Evolutionary conservation across 1,139 yeast genomes (phyloP), one percentile per base, ranked within the genome.

Genomic region (Geotrichum cucujoidarum): DNA sequence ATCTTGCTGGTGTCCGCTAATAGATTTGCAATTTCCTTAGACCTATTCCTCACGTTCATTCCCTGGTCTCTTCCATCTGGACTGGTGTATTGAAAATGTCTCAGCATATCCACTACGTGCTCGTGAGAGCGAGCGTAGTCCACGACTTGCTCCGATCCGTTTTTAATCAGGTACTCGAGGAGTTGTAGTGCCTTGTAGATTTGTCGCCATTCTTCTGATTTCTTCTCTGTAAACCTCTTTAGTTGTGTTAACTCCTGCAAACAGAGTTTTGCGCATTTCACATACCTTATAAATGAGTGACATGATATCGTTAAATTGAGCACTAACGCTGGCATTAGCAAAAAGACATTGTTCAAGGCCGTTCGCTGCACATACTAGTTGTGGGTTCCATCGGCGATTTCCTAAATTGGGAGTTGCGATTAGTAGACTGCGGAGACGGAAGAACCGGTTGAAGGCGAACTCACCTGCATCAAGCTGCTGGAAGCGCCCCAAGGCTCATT

Each of bases 401-500:
- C 94, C 54, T 83, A 33, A 4, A 16, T 16, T 3, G 29, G 14
- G 24, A 24, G 16, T 25, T 21, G 14, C 11, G 7, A 14, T n/a
- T 27, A 40, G 14, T 30, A 27, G 30, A 17, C 10, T 4, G 35
- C n/a, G 33, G 24, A 21, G 35, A 30, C 22, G 13, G 21, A 7
- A n/a, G n/a, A n/a, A n/a, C n/a, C n/a, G n/a, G n/a, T n/a, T n/a
- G n/a, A n/a, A n/a, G 22, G 8, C 18, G 5, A 4, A 51, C 61
- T 20, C 52, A 60, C 61, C 55, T 70, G 85, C 97, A 94, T 92
- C 63, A 86, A 71, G 1, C 95, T 78, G 4, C 94, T 78, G 1
- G 95, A 81, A 2, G 97, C 95, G n/a, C 98, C 98, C 99, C 99
- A 92, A 1, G 98, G 98, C 67, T 92, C 99, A 65, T 92, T 92